A percentile compares a stretch with the other conserved stretches of the same genome.
Conservation (phyloP, 495 filamentous ascomycete species). For the Penicillium longicatenatum region DNA sequence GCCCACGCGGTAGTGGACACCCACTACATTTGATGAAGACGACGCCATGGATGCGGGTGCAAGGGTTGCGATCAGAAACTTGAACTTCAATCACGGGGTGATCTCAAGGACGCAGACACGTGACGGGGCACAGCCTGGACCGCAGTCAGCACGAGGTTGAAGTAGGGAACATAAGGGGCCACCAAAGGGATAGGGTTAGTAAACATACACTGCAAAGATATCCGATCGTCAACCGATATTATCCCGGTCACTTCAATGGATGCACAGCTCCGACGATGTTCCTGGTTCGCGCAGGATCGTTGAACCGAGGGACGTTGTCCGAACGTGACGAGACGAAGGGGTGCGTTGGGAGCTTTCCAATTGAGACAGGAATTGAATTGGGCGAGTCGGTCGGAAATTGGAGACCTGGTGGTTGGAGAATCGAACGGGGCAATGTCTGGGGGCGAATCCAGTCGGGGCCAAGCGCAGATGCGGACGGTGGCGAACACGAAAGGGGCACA, state of each 20-base stretch:
- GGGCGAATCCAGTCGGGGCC: conserved; percentile 10
- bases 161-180: background rate
- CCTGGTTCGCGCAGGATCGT: conserved; percentile 11
- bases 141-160: conserved; percentile 25
- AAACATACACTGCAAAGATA: conserved; percentile 25
- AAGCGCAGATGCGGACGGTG: conserved; percentile 15
- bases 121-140: conserved; percentile 26
- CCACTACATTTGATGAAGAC: conserved; percentile 96
- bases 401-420: conserved; percentile 2
- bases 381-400: background rate
- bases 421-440: conserved; percentile 8
- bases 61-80: conserved; percentile 19
- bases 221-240: conserved; percentile 14
- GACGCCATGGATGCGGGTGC: conserved; percentile 68
- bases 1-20: conserved; percentile 97
- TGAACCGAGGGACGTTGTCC: conserved; percentile 2
- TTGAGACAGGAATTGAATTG: conserved; percentile 3
- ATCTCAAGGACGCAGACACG: conserved; percentile 33
- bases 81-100: conserved; percentile 27
- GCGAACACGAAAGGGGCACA: conserved; percentile 17
- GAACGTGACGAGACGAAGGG: background rate
- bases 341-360: background rate
- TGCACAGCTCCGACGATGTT: conserved; percentile 13
- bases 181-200: background rate
- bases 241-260: conserved; percentile 19